These are phyloP conservation scores for Epicoccum nigrum DNA, from an alignment of 2,329 filamentous ascomycete species.

Conservation along the genomic window DNA sequence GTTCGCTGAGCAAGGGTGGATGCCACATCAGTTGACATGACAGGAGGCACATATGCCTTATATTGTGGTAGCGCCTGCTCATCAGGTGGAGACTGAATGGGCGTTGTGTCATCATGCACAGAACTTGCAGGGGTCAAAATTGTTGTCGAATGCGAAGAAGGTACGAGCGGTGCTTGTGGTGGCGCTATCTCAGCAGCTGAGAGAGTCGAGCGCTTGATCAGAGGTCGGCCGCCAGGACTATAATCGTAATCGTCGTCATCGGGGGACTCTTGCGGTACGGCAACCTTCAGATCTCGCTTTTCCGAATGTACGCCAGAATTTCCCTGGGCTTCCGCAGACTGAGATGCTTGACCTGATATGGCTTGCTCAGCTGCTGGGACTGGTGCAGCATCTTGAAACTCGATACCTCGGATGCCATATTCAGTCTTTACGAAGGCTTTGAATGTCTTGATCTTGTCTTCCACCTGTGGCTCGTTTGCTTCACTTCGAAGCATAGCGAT, in stretches of 20 bases:
- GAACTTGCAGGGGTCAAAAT: conserved; percentile 47
- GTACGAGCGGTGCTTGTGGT: conserved; percentile 21
- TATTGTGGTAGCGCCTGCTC: conserved; percentile 34
- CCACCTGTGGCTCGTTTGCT: conserved; percentile 52
- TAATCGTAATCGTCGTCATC: conserved; percentile 47
- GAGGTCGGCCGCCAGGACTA: conserved; percentile 61
- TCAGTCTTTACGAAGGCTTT: conserved; percentile 53
- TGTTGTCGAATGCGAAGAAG: conserved; percentile 36
- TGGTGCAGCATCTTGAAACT: conserved; percentile 45
- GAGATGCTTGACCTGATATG: conserved; percentile 3
- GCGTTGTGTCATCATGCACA: conserved; percentile 38
- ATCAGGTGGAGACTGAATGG: conserved; percentile 41
- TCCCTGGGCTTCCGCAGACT: conserved; percentile 3
- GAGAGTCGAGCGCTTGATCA: conserved; percentile 35
- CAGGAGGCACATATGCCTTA: conserved; percentile 43
- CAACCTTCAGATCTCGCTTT: conserved; percentile 25
- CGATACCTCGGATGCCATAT: conserved; percentile 50
- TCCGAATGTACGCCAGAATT: conserved; percentile 14
- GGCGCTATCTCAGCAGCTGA: conserved; percentile 20
- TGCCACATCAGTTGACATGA: conserved; percentile 16
- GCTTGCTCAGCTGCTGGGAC: conserved; percentile 10
- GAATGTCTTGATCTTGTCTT: conserved; percentile 61
- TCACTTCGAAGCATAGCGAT: conserved; percentile 62
- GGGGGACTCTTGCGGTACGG: conserved; percentile 12
- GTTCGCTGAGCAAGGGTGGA: conserved; percentile 28